These are phyloP conservation scores for Collybiopsis luxurians DNA, from an alignment of 768 basidiomycete species.

Conservation along the genomic window DNA sequence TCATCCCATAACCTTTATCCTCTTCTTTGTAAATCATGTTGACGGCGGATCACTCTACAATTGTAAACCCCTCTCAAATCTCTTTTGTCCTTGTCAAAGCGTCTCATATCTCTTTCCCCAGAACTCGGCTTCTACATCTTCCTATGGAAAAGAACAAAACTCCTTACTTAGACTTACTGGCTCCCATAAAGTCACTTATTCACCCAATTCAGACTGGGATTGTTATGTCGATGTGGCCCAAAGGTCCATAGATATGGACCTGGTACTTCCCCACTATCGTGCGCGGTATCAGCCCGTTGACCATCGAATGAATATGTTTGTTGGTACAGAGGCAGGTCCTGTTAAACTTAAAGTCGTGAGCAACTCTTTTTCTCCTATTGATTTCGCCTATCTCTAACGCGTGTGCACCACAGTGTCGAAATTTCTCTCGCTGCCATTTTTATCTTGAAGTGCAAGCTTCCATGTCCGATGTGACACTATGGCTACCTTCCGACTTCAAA, in stretches of 20 bases:
- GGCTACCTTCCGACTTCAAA: conserved; percentile 77
- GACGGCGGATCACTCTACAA: conserved; percentile 2
- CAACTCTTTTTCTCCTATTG: conserved; percentile 15
- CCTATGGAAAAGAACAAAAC: conserved; percentile 7
- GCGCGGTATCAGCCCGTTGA: conserved; percentile 70
- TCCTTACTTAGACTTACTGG: conserved; percentile 32
- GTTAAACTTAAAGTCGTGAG: conserved; percentile 75
- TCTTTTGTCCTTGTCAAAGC: background rate
- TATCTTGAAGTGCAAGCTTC: conserved; percentile 63
- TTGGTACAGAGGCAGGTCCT: conserved; percentile 47
- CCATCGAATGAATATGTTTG: conserved; percentile 70
- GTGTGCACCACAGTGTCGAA: conserved; percentile 49
- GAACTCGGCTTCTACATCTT: conserved; percentile 7
- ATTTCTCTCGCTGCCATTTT: conserved; percentile 49
- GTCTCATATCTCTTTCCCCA: background rate
- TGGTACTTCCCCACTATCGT: conserved; percentile 76
- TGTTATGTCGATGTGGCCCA: conserved; percentile 54
- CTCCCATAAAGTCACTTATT: conserved; percentile 65
- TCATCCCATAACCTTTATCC: background rate
- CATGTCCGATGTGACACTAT: conserved; percentile 71
- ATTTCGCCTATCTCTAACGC: conserved; percentile 17
- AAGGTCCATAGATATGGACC: conserved; percentile 57
- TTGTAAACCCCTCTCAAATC: background rate
- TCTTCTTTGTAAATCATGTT: background rate
- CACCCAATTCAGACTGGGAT: conserved; percentile 61